Percentiles rank a stretch among this genome's conserved stretches.
phyloP scores from a whole-genome alignment of 164 flowering plant species.

The Nymphaea thermarum region DNA sequence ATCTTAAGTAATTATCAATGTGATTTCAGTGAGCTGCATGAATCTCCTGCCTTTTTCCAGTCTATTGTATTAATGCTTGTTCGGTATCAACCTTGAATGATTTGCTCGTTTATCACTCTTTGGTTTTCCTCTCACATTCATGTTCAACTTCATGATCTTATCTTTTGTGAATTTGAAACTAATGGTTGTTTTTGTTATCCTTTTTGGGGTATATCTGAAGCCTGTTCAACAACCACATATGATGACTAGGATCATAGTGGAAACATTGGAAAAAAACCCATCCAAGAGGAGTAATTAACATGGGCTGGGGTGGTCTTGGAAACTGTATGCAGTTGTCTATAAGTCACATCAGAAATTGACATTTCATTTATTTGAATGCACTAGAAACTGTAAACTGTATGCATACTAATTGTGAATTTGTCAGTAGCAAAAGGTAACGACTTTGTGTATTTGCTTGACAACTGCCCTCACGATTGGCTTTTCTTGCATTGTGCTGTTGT shows the following conservation, averaged over 20 bases:
- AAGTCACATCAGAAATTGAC: not conserved
- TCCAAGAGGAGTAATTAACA: slow-evolving; percentile 93
- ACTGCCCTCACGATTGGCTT: slow-evolving; percentile 96
- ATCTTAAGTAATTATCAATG: too few relatives aligned
- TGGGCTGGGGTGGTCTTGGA: slow-evolving; percentile 99
- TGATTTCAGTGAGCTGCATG: too few relatives aligned
- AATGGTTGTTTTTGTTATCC: too few relatives aligned
- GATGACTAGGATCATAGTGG: slow-evolving; percentile 92
- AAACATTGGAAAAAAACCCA: slow-evolving; percentile 73
- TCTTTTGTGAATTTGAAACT: too few relatives aligned
- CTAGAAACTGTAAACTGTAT: too few relatives aligned
- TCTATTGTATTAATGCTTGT: too few relatives aligned
- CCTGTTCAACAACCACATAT: slow-evolving; percentile 96
- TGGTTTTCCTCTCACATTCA: too few relatives aligned
- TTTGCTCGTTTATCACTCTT: too few relatives aligned
- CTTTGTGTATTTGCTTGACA: slow-evolving; percentile 64
- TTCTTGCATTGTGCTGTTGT: slow-evolving; percentile 88
- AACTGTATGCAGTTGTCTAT: slow-evolving; percentile 46
- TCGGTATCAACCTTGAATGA: too few relatives aligned
- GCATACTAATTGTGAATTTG: not conserved
- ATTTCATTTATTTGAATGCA: not conserved
- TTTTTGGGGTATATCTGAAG: slow-evolving; percentile 14
- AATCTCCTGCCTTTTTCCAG: too few relatives aligned
- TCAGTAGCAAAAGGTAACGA: slow-evolving; percentile 86
- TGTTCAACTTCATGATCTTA: too few relatives aligned